Conservation (phyloP, 805 yeast species). For the Saccharomycopsis vini region DNA sequence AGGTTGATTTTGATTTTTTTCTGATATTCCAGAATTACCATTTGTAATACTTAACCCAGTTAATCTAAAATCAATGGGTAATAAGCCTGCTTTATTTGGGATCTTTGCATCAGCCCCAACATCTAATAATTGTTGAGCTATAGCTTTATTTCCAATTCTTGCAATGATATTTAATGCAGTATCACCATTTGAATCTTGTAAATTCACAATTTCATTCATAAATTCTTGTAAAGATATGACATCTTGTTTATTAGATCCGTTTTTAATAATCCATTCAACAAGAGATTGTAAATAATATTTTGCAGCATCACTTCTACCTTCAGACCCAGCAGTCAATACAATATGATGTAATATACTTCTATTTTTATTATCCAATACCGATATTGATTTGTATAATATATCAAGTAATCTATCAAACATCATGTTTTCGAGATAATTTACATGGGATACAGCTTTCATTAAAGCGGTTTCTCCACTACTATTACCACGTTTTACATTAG, state of each 20-base stretch:
- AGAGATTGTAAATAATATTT: slow-evolving; percentile 65
- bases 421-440: slow-evolving; percentile 60
- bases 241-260: slow-evolving; percentile 29
- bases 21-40: neutral
- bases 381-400: slow-evolving; percentile 65
- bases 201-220: slow-evolving; percentile 67
- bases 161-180: slow-evolving; percentile 92
- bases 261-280: slow-evolving; percentile 66
- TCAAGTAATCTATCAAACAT: slow-evolving; percentile 65
- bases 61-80: slow-evolving; percentile 75
- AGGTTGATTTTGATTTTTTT: no score
- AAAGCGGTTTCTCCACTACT: slow-evolving; percentile 82
- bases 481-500: slow-evolving; percentile 65
- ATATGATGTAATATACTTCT: slow-evolving; percentile 85
- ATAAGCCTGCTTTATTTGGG: slow-evolving; percentile 77
- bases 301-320: slow-evolving; percentile 63
- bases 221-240: slow-evolving; percentile 45
- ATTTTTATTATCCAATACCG: slow-evolving; percentile 56
- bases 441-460: slow-evolving; percentile 69
- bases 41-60: slow-evolving; percentile 24
- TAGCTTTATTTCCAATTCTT: slow-evolving; percentile 69
- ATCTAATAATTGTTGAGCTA: slow-evolving; percentile 73
- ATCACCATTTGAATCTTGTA: slow-evolving; percentile 89
- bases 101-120: slow-evolving; percentile 80
- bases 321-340: slow-evolving; percentile 67